A percentile compares a stretch with the other conserved stretches of the same genome.
phyloP scores from a whole-genome alignment of 2,329 filamentous ascomycete genomes.

The Aureobasidium sp. region DNA sequence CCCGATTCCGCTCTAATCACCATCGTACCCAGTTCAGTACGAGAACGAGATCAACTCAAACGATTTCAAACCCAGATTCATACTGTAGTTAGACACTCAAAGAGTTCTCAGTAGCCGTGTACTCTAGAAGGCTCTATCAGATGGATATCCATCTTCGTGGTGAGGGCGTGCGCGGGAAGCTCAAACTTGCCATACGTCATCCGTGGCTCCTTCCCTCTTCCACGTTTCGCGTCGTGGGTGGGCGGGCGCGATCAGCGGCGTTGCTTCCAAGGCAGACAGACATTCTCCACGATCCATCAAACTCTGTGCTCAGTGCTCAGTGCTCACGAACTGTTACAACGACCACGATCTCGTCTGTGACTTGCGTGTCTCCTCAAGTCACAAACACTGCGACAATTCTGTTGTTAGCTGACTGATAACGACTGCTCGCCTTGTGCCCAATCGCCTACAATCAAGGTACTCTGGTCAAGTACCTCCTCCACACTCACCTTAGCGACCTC shows the following conservation, averaged over 20 bases:
- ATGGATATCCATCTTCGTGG: neutral
- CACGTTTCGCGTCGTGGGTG: conserved; percentile 7
- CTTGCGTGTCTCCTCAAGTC: neutral
- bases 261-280: conserved; percentile 7
- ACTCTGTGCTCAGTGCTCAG: neutral
- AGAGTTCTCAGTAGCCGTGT: neutral
- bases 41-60: neutral
- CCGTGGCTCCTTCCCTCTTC: neutral
- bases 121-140: neutral
- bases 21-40: neutral
- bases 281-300: neutral
- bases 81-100: neutral
- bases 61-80: neutral
- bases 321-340: neutral
- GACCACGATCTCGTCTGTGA: neutral
- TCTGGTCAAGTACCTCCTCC: neutral
- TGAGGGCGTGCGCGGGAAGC: neutral
- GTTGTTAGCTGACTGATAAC: neutral
- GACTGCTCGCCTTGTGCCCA: neutral
- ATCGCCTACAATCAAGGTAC: neutral
- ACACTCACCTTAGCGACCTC: neutral
- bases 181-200: neutral
- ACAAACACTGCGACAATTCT: neutral
- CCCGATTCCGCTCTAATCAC: neutral
- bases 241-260: conserved; percentile 6